These are phyloP conservation scores for Brassica juncea DNA, from an alignment of 345 rosid genomes.

Conservation along the genomic window DNA sequence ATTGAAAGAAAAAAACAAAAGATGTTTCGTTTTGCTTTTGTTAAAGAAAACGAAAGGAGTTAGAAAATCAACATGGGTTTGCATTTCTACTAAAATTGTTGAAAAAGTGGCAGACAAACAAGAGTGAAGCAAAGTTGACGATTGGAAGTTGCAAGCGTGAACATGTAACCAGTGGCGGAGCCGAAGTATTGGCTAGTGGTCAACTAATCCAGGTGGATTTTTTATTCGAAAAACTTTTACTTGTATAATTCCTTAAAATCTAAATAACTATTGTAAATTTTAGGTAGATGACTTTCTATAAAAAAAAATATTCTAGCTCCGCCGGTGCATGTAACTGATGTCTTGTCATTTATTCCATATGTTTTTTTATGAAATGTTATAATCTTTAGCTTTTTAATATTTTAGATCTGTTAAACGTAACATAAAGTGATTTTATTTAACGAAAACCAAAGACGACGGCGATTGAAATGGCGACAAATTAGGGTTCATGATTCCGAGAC, in stretches of 20 bases:
- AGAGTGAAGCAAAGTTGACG: slow-evolving; percentile 45
- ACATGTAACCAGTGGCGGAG: slow-evolving; percentile 9
- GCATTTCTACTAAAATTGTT: slow-evolving; percentile 5
- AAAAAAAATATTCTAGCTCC: too few species aligned
- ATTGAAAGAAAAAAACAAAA: background rate
- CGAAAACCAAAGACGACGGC: too few species aligned
- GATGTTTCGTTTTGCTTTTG: background rate
- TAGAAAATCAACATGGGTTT: slow-evolving; percentile 10
- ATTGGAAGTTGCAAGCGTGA: slow-evolving; percentile 33
- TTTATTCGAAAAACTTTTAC: too few species aligned
- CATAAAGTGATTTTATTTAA: too few species aligned
- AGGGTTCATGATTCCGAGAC: too few species aligned
- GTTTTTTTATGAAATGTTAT: slow-evolving; percentile 3
- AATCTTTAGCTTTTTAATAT: slow-evolving; percentile 4
- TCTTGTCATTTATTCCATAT: slow-evolving; percentile 32
- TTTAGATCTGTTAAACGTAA: too few species aligned
- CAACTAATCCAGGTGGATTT: too few species aligned
- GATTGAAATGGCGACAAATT: too few species aligned
- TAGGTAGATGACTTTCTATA: too few species aligned
- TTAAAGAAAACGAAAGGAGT: background rate
- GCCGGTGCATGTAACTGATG: slow-evolving; percentile 28
- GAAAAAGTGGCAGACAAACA: slow-evolving; percentile 46
- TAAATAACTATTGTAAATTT: too few species aligned
- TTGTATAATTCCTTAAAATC: too few species aligned
- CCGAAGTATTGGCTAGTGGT: too few species aligned